phyloP scores from a whole-genome alignment of 805 yeast species.

The Kluyveromyces nonfermentans region DNA sequence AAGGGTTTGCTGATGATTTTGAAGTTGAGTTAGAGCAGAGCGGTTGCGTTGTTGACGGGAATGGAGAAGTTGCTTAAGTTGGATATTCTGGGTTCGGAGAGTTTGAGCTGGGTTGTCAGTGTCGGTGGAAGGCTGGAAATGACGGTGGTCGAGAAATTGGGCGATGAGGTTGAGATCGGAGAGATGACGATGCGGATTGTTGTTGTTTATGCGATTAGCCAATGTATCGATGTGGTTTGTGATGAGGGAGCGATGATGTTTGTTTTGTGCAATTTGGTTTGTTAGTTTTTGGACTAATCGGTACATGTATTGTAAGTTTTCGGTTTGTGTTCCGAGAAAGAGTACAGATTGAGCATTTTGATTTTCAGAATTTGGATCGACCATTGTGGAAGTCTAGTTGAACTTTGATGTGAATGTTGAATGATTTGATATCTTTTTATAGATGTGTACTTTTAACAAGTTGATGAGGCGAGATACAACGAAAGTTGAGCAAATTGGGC shows the following conservation, averaged over 20 bases:
- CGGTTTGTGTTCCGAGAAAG: constrained; percentile 23
- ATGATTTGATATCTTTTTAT: neutral
- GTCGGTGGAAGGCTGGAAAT: neutral
- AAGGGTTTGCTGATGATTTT: constrained; percentile 14
- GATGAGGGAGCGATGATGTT: constrained; percentile 13
- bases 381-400: neutral
- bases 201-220: constrained; percentile 11
- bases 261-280: constrained; percentile 13
- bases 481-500: neutral
- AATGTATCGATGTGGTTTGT: constrained; percentile 15
- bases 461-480: neutral
- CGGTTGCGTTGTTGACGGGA: constrained; percentile 6
- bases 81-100: constrained; percentile 9
- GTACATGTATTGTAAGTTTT: constrained; percentile 19
- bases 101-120: neutral
- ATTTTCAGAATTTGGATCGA: neutral
- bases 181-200: constrained; percentile 3
- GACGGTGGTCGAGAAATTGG: neutral
- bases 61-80: constrained; percentile 8
- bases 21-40: constrained; percentile 12
- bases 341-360: constrained; percentile 12
- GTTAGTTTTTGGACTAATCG: constrained; percentile 14
- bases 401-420: neutral
- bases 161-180: neutral
- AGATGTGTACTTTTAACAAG: neutral